Conservation (phyloP, 73 alveolate genomes). For the Uronychia setigera region DNA sequence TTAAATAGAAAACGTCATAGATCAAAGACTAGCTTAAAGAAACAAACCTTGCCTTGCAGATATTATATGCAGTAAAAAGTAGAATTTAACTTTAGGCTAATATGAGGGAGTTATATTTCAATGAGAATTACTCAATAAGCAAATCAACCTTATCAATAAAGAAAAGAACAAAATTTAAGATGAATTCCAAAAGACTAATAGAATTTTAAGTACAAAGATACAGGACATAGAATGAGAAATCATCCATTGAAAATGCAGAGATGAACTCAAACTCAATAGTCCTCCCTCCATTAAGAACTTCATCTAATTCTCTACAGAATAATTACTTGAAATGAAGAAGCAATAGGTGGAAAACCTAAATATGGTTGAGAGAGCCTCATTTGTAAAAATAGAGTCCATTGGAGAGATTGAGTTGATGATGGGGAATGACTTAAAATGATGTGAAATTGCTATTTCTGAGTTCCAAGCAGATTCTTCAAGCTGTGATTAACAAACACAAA, state of each 20-base stretch:
- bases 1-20: not conserved
- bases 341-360: not conserved
- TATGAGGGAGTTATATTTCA: not conserved
- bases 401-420: not conserved
- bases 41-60: not conserved
- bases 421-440: not conserved
- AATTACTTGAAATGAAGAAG: not conserved
- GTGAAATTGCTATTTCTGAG: not conserved
- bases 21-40: not conserved
- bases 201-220: not conserved
- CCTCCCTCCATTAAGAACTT: not conserved
- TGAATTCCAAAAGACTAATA: not conserved
- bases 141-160: not conserved
- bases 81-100: not conserved
- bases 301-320: not conserved
- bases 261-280: not conserved
- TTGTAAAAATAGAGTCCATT: too few relatives aligned
- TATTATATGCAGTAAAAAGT: not conserved
- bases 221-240: not conserved
- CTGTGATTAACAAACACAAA: not conserved
- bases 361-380: too few relatives aligned
- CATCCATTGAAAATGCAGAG: not conserved
- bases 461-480: not conserved
- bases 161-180: not conserved
- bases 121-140: not conserved